Percentiles rank a stretch among this genome's conserved stretches.
These are phyloP conservation scores for Suillus bovinus DNA, from an alignment of 768 basidiomycete species.

Conservation along the genomic window DNA sequence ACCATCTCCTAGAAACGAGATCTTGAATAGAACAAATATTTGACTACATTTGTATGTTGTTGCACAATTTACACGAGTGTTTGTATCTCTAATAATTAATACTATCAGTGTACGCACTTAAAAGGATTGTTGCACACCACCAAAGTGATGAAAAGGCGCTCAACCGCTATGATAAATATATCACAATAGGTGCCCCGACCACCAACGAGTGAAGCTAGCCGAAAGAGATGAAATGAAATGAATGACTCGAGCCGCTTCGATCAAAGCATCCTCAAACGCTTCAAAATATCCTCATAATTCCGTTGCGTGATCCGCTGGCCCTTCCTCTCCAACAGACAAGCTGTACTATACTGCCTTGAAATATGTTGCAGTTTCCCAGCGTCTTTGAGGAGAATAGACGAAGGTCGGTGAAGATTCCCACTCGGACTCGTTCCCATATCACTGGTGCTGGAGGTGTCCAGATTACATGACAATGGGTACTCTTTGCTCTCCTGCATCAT, in stretches of 20 bases:
- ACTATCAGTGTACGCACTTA: not conserved
- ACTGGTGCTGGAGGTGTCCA: constrained; percentile 9
- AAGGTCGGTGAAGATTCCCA: not conserved
- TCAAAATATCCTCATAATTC: constrained; percentile 36
- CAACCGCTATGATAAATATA: constrained; percentile 3
- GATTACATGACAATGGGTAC: not conserved
- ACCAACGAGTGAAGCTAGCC: not conserved
- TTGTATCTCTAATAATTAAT: not conserved
- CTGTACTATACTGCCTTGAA: constrained; percentile 27
- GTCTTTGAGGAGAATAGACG: not conserved
- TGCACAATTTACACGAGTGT: not conserved
- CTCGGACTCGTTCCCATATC: not conserved
- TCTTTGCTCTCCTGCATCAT: not conserved
- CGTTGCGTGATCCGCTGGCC: constrained; percentile 38
- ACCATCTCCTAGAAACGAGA: not conserved
- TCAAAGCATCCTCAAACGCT: constrained; percentile 34
- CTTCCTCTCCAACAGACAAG: constrained; percentile 43
- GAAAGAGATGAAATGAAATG: not conserved
- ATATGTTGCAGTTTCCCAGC: not conserved
- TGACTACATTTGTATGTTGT: not conserved
- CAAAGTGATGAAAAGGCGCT: not conserved
- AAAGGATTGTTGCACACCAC: not conserved
- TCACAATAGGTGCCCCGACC: not conserved
- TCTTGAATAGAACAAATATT: not conserved
- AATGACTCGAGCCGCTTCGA: not conserved